Conservation (phyloP, 805 yeast genomes). For the Kluyveromyces wickerhamii region DNA sequence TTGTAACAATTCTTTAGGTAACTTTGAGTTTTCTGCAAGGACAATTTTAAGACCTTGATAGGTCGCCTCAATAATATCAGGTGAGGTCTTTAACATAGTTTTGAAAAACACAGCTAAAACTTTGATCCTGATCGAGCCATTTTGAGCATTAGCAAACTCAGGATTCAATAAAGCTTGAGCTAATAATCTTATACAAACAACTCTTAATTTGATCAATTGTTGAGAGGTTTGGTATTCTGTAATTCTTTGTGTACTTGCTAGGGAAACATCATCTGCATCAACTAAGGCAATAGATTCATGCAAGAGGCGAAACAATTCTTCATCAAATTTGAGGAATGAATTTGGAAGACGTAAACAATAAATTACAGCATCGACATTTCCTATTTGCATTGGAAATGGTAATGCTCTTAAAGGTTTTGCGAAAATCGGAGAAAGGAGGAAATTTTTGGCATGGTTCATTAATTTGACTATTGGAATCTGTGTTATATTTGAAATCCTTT, state of each 20-base stretch:
- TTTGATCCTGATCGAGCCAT: slow-evolving; percentile 71
- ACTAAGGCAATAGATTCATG: slow-evolving; percentile 90
- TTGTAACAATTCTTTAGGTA: slow-evolving; percentile 93
- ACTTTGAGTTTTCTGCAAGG: slow-evolving; percentile 72
- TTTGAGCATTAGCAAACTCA: slow-evolving; percentile 67
- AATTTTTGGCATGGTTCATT: slow-evolving; percentile 74
- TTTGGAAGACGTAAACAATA: slow-evolving; percentile 77
- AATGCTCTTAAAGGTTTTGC: slow-evolving; percentile 94
- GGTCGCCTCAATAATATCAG: slow-evolving; percentile 87
- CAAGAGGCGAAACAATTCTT: slow-evolving; percentile 75
- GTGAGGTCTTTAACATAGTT: slow-evolving; percentile 77
- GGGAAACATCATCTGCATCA: slow-evolving; percentile 95
- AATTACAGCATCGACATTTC: slow-evolving; percentile 95
- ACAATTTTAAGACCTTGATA: slow-evolving; percentile 80
- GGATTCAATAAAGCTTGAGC: slow-evolving; percentile 80
- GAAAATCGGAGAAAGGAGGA: slow-evolving; percentile 85
- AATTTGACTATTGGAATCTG: slow-evolving; percentile 62
- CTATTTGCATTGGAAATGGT: slow-evolving; percentile 98
- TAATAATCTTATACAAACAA: slow-evolving; percentile 78
- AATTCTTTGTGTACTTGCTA: slow-evolving; percentile 79
- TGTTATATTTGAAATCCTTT: slow-evolving; percentile 61
- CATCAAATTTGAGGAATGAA: slow-evolving; percentile 78
- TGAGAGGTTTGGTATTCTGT: slow-evolving; percentile 83
- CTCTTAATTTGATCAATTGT: slow-evolving; percentile 78
- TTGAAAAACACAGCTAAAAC: slow-evolving; percentile 92